Evolutionary conservation across 768 basidiomycete species (phyloP).

Genomic region (Gymnopilus junonius): DNA sequence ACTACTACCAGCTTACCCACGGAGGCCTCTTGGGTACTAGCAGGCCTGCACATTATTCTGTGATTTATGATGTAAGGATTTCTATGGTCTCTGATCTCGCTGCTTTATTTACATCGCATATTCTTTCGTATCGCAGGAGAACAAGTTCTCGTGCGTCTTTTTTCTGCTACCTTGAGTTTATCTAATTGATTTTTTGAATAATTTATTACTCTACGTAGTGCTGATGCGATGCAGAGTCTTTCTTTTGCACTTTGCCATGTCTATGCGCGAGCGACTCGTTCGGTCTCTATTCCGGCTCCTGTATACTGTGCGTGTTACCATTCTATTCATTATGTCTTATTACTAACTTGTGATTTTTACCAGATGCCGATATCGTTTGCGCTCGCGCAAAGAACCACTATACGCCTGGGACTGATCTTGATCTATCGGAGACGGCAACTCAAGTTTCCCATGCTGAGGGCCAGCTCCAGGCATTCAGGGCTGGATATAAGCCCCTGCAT

Average conservation of each 20-base stretch:
- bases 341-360: constrained; percentile 14
- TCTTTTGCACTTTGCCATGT: constrained; percentile 80
- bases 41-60: constrained; percentile 51
- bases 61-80: constrained; percentile 47
- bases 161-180: no score
- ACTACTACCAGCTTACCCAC: constrained; percentile 81
- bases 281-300: constrained; percentile 84
- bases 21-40: constrained; percentile 81
- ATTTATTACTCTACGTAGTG: constrained; percentile 34
- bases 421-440: constrained; percentile 65
- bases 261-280: constrained; percentile 81
- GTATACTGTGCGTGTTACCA: constrained; percentile 70
- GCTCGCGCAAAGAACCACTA: constrained; percentile 83
- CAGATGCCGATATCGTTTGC: constrained; percentile 87
- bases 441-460: constrained; percentile 44
- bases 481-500: constrained; percentile 62
- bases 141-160: constrained; percentile 56
- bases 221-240: constrained; percentile 70
- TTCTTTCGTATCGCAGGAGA: constrained; percentile 38
- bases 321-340: constrained; percentile 15
- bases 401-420: constrained; percentile 59
- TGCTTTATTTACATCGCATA: background rate
- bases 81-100: background rate
- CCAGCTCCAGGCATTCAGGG: constrained; percentile 51
- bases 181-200: background rate